phyloP scores from a whole-genome alignment of 73 alveolate genomes.

The Stentor roeselii region DNA sequence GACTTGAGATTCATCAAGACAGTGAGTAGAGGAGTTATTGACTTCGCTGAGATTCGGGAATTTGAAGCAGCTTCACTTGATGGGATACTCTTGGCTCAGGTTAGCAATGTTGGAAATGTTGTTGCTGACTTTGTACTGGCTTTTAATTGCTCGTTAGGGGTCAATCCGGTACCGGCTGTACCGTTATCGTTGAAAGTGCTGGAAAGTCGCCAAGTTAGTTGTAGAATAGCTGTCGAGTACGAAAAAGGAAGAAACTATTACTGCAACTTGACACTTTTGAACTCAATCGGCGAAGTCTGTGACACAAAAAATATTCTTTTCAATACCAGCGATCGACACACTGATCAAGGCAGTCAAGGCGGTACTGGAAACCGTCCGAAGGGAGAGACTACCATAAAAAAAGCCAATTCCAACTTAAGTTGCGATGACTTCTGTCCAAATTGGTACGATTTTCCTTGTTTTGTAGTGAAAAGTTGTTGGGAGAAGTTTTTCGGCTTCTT shows the following conservation, averaged over 20 bases:
- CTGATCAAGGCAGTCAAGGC: conserved; percentile 14
- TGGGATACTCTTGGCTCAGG: conserved; percentile 42
- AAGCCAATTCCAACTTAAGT: not conserved
- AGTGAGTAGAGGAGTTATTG: conserved; percentile 57
- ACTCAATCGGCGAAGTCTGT: not conserved
- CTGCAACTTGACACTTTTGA: not conserved
- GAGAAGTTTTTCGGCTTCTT: not conserved
- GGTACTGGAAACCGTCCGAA: not conserved
- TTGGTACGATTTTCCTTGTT: conserved; percentile 5
- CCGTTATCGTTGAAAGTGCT: conserved; percentile 36
- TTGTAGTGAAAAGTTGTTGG: conserved; percentile 2
- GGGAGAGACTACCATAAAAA: not conserved
- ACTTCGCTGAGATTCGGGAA: conserved; percentile 22
- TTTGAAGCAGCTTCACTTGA: conserved; percentile 51
- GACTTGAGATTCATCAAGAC: conserved; percentile 49
- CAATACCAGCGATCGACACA: not conserved
- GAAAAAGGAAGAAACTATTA: not conserved
- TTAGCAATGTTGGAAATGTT: conserved; percentile 49
- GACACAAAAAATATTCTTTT: not conserved
- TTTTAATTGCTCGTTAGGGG: conserved; percentile 46
- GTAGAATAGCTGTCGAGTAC: not conserved
- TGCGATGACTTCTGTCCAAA: not conserved
- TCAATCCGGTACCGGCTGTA: conserved; percentile 41
- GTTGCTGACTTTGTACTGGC: conserved; percentile 52
- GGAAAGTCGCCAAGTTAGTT: conserved; percentile 12